These are phyloP conservation scores for Chaetomium tenue DNA, from an alignment of 495 filamentous ascomycete species.

Conservation along the genomic window DNA sequence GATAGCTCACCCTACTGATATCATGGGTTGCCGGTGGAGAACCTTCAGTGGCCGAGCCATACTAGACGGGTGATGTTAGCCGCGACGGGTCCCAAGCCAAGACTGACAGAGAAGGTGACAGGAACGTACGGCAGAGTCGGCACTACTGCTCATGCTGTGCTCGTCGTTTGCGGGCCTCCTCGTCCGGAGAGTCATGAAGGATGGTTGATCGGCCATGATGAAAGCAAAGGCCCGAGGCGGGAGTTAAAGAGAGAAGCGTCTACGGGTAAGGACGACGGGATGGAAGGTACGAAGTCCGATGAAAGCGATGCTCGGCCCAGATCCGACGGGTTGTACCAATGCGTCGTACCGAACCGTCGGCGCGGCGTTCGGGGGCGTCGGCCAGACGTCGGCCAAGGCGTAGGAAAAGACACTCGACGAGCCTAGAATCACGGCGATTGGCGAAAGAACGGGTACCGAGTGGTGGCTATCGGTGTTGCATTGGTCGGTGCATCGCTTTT, in stretches of 20 bases:
- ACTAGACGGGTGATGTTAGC: conserved; percentile 35
- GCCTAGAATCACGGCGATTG: conserved; percentile 1
- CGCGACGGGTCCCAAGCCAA: not conserved
- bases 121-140: conserved; percentile 47
- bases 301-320: not conserved
- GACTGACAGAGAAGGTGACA: not conserved
- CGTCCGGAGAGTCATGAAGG: conserved; percentile 48
- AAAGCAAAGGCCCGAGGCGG: not conserved
- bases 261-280: not conserved
- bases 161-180: conserved; percentile 42
- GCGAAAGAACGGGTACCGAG: not conserved
- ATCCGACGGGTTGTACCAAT: not conserved
- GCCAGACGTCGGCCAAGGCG: not conserved
- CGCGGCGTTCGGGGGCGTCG: conserved; percentile 10
- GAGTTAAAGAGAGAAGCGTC: not conserved
- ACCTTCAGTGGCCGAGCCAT: conserved; percentile 45
- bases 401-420: no score
- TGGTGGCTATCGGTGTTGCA: conserved; percentile 8
- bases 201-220: conserved; percentile 33
- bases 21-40: conserved; percentile 50
- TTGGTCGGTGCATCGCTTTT: conserved; percentile 6
- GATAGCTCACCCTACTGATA: conserved; percentile 52
- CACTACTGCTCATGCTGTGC: conserved; percentile 46
- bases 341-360: not conserved
- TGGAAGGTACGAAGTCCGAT: no score